Percentiles rank a stretch among this genome's conserved stretches.
Evolutionary conservation across 176 grass and related monocot genomes (phyloP).

Genomic region (Aegilops speltoides): DNA sequence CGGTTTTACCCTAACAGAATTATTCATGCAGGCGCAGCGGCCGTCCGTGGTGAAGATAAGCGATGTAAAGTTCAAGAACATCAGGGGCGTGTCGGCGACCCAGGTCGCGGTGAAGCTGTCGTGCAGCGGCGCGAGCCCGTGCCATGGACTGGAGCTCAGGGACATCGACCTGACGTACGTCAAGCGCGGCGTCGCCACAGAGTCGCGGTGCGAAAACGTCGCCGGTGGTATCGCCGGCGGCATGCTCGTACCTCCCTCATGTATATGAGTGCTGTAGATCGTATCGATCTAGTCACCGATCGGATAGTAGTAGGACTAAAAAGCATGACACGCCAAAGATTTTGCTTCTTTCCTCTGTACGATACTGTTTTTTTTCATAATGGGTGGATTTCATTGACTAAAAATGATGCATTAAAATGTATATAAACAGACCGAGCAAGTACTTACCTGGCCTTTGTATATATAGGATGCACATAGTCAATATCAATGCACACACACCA

Average conservation of each 20-base stretch:
- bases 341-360: no score
- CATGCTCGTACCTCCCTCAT: conserved; percentile 42
- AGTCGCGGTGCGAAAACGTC: conserved; percentile 45
- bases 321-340: background rate
- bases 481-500: no score
- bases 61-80: conserved; percentile 60
- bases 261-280: conserved; percentile 16
- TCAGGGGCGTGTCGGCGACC: conserved; percentile 49
- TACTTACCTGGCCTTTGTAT: no score
- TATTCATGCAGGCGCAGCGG: background rate
- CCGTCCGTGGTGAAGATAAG: conserved; percentile 51
- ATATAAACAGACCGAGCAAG: no score
- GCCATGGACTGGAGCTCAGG: conserved; percentile 44
- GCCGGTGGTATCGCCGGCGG: conserved; percentile 35
- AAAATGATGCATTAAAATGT: no score
- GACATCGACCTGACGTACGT: conserved; percentile 55
- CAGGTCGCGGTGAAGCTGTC: conserved; percentile 48
- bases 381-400: no score
- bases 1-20: background rate
- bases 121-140: conserved; percentile 50
- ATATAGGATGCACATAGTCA: no score
- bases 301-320: background rate
- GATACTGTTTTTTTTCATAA: no score
- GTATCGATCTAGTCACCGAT: background rate
- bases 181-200: conserved; percentile 35